Percentiles rank a stretch among this genome's conserved stretches.
Conservation (phyloP, 2,329 filamentous ascomycete genomes). For the Sporothrix dimorphospora region DNA sequence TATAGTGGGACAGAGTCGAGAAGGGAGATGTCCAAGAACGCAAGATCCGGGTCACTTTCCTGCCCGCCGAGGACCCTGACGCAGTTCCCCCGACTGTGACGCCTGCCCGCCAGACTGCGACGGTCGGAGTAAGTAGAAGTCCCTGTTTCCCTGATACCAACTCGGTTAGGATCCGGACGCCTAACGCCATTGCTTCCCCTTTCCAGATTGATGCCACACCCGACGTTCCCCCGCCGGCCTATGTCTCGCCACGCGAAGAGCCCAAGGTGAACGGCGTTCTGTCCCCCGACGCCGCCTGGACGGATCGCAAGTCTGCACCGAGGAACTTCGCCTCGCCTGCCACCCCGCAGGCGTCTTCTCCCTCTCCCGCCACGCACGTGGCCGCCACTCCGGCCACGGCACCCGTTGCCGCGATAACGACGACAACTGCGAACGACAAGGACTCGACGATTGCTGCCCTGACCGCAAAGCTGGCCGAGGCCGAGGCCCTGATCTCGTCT, state of each 20-base stretch:
- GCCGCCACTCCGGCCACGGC: neutral
- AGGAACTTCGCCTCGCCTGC: conserved; percentile 14
- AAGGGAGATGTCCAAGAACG: conserved; percentile 84
- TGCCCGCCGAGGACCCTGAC: conserved; percentile 59
- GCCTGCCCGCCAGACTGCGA: conserved; percentile 37
- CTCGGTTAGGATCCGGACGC: neutral
- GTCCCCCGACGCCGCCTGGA: conserved; percentile 29
- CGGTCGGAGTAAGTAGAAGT: conserved; percentile 38
- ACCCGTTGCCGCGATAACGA: conserved; percentile 9
- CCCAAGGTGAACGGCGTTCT: conserved; percentile 34
- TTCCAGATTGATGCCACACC: conserved; percentile 41
- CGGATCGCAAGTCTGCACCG: conserved; percentile 33
- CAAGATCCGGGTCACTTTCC: conserved; percentile 92
- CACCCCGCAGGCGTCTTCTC: neutral
- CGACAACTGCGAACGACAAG: conserved; percentile 29
- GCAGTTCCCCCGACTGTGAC: conserved; percentile 39
- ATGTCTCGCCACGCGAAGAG: conserved; percentile 41
- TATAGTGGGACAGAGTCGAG: conserved; percentile 75
- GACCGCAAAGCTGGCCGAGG: conserved; percentile 54
- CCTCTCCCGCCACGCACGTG: neutral
- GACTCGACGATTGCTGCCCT: conserved; percentile 38
- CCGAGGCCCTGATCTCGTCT: conserved; percentile 71
- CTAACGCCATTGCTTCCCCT: neutral
- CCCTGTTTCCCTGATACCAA: neutral
- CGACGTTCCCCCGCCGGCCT: conserved; percentile 40